A percentile compares a stretch with the other conserved stretches of the same genome.
Evolutionary conservation across 306 rosid species (phyloP).

Genomic region (Vigna trinervia): DNA sequence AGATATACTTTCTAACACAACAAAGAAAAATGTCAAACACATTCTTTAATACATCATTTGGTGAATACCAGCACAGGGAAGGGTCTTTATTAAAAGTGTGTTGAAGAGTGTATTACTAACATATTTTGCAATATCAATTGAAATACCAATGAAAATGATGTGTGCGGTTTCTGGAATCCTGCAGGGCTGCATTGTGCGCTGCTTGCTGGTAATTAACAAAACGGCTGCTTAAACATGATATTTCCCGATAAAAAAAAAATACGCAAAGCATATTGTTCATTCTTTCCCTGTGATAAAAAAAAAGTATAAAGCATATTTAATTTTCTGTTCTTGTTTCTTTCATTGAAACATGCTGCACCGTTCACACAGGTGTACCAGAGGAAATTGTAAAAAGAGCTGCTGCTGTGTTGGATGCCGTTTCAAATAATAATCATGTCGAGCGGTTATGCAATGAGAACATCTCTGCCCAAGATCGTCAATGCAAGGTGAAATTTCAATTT

Average conservation of each 20-base stretch:
- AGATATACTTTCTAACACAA: background rate
- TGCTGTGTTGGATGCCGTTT: constrained; percentile 69
- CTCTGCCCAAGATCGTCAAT: constrained; percentile 67
- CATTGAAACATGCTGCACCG: constrained; percentile 16
- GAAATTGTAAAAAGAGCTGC: constrained; percentile 83
- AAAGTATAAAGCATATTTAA: background rate
- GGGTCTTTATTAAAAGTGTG: background rate
- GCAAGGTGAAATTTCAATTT: constrained; percentile 60
- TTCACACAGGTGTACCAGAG: constrained; percentile 72
- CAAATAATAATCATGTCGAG: constrained; percentile 60
- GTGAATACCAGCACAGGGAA: background rate
- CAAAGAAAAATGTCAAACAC: background rate
- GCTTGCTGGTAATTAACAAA: constrained; percentile 75
- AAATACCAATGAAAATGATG: constrained; percentile 39
- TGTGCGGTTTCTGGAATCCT: constrained; percentile 39
- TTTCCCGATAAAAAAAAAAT: background rate
- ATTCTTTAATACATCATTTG: background rate
- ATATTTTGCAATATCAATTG: constrained; percentile 4
- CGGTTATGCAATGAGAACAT: constrained; percentile 67
- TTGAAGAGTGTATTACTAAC: background rate
- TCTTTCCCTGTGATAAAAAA: background rate
- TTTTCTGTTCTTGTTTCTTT: background rate
- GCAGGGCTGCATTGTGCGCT: constrained; percentile 95
- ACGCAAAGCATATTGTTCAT: background rate
- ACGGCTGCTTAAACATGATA: constrained; percentile 38